Conservation (phyloP, 139 green algal species). For the Volvox reticuliferus region DNA sequence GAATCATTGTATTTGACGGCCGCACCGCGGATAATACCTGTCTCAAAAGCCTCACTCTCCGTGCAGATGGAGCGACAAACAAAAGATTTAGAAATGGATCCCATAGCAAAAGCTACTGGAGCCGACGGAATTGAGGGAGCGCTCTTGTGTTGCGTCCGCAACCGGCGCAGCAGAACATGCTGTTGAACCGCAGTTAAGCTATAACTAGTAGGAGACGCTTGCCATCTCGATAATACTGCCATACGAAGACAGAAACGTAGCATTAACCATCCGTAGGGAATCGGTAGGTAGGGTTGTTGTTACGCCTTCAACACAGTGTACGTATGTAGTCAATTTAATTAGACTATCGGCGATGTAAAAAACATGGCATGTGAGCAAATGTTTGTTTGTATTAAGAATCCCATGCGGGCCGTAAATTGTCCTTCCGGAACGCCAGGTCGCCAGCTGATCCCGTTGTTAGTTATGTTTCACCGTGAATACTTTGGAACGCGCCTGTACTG, state of each 20-base stretch:
- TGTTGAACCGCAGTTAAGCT: background rate
- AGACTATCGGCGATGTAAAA: background rate
- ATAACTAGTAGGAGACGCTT: background rate
- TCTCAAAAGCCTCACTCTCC: constrained; percentile 17
- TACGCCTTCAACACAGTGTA: background rate
- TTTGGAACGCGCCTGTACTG: background rate
- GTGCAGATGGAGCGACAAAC: background rate
- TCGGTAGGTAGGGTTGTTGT: background rate
- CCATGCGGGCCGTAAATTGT: background rate
- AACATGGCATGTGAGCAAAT: background rate
- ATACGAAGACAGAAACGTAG: constrained; percentile 16
- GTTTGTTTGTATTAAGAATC: background rate
- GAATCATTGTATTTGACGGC: constrained; percentile 53
- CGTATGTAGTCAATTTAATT: background rate
- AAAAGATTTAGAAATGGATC: background rate
- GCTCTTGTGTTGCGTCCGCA: background rate
- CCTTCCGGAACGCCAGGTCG: no score
- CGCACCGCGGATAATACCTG: constrained; percentile 5
- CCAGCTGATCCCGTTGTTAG: background rate
- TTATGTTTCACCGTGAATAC: background rate
- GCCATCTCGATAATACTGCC: background rate
- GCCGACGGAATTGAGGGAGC: background rate
- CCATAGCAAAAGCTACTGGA: background rate
- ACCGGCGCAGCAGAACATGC: background rate
- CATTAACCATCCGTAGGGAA: constrained; percentile 19